Evolutionary conservation across 306 rosid genomes (phyloP).

Genomic region (Medicago lupulina): DNA sequence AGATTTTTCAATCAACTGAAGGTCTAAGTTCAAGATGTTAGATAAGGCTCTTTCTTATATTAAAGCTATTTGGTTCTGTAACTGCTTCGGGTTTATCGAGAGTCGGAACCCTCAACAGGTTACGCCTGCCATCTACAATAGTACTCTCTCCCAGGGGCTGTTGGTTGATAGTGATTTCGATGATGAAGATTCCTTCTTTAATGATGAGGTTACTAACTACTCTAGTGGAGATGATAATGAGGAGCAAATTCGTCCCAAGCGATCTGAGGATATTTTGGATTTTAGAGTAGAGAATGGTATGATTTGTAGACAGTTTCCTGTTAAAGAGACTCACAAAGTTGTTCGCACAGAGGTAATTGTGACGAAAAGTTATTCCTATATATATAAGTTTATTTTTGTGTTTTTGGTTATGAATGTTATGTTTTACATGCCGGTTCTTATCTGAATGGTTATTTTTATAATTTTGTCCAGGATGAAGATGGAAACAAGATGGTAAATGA

Average conservation of each 20-base stretch:
- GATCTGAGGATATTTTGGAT: conserved; percentile 81
- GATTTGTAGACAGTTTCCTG: conserved; percentile 91
- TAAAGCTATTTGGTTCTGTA: conserved; percentile 76
- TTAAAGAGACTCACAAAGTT: conserved; percentile 78
- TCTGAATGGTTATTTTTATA: conserved; percentile 30
- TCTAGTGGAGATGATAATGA: conserved; percentile 65
- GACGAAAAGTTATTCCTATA: background rate
- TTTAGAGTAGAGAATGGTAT: conserved; percentile 68
- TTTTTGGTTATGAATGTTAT: conserved; percentile 2
- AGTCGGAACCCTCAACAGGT: conserved; percentile 50
- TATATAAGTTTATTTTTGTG: background rate
- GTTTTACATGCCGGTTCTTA: background rate
- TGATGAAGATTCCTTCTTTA: conserved; percentile 60
- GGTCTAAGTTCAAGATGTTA: conserved; percentile 62
- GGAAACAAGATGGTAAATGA: conserved; percentile 94
- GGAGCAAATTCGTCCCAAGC: conserved; percentile 54
- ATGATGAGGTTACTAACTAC: conserved; percentile 48
- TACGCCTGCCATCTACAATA: conserved; percentile 45
- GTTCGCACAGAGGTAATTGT: conserved; percentile 76
- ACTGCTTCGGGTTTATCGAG: conserved; percentile 82
- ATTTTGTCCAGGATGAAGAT: conserved; percentile 65
- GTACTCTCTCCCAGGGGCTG: conserved; percentile 59
- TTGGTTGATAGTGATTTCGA: conserved; percentile 65
- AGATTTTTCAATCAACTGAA: conserved; percentile 41
- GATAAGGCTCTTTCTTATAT: conserved; percentile 55